Conservation (phyloP, 371 early-diverging fungal species). For the Mycotypha africana region DNA sequence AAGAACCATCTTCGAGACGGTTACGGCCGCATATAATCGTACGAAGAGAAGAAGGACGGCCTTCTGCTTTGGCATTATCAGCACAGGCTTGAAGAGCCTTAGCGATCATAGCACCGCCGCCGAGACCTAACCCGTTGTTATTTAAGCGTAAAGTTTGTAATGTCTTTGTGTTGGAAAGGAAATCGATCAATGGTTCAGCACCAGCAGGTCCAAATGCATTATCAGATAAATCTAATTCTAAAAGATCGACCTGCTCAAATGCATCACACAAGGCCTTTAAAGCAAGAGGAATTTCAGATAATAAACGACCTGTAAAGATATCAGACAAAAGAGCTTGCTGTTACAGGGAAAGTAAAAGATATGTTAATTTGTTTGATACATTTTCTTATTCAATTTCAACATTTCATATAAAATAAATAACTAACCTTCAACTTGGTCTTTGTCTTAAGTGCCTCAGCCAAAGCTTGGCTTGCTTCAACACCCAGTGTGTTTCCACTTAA, state of each 20-base stretch:
- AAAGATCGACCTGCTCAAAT: slow-evolving; percentile 66
- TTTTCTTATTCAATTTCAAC: no score
- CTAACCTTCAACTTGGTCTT: slow-evolving; percentile 65
- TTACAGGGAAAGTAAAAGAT: no score
- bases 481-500: slow-evolving; percentile 93
- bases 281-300: slow-evolving; percentile 83
- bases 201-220: slow-evolving; percentile 98
- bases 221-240: slow-evolving; percentile 88
- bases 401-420: background rate
- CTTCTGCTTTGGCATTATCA: slow-evolving; percentile 59
- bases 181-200: slow-evolving; percentile 80
- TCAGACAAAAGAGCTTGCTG: slow-evolving; percentile 69
- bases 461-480: slow-evolving; percentile 83
- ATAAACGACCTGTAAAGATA: slow-evolving; percentile 92
- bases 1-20: slow-evolving; percentile 86
- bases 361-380: background rate
- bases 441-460: slow-evolving; percentile 70
- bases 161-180: slow-evolving; percentile 72
- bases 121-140: slow-evolving; percentile 93
- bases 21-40: slow-evolving; percentile 90
- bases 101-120: slow-evolving; percentile 88
- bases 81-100: slow-evolving; percentile 75
- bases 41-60: slow-evolving; percentile 61
- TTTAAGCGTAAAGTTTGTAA: slow-evolving; percentile 83
- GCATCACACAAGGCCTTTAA: slow-evolving; percentile 83